Base-by-base conservation (phyloP, 345 rosid genomes). In the Physaria fendleri region DNA sequence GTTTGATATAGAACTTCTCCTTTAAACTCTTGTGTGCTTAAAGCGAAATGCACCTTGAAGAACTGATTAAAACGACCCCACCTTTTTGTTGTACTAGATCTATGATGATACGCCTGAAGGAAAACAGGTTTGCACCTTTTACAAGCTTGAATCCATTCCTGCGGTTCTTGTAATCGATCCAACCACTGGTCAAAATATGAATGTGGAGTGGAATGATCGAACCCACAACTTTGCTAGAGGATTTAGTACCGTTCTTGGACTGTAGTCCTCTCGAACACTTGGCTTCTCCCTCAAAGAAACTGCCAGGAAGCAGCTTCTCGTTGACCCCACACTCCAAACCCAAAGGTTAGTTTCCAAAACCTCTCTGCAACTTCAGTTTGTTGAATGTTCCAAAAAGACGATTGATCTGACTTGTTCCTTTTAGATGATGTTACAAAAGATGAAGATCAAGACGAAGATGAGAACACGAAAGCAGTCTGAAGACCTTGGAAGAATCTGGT, bases 131-230 rank as follows among this genome's bases (percentile, higher is more conserved):
- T 80, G 97, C 74, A 94, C 97, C 34, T 85, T 82, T 68, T 90
- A 90, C 79, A 83, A 71, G 64, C 74, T 94, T 65, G 93, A 84
- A 69, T 81, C 85, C 3, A 71, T 87, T 67, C 99, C 99, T 8
- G 96, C 81, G 40, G 83, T 94, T 41, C 97, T 94, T 5, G 88
- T 94, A 47, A 76, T 94, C 29, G 99, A 94, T 60, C 99, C 99
- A 47, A 82, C 92, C 66, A 87, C 99, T 3, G 99, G 97, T 50
- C 95, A 94, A 71, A 90, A 78, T 73, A 90, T 90, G 95, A 82
- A 76, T 77, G 34, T 90, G 99, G 99, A 51, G 35, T 67, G 97
- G 99, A 64, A 85, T 94, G 97, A 80, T 94, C 40, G 85, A 84
- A 56, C 95, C 99, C 5, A 97, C 82, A 73, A 81, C 69, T 71